These are phyloP conservation scores for Yamadazyma dushanensis DNA, from an alignment of 1,139 yeast species.

Conservation along the genomic window DNA sequence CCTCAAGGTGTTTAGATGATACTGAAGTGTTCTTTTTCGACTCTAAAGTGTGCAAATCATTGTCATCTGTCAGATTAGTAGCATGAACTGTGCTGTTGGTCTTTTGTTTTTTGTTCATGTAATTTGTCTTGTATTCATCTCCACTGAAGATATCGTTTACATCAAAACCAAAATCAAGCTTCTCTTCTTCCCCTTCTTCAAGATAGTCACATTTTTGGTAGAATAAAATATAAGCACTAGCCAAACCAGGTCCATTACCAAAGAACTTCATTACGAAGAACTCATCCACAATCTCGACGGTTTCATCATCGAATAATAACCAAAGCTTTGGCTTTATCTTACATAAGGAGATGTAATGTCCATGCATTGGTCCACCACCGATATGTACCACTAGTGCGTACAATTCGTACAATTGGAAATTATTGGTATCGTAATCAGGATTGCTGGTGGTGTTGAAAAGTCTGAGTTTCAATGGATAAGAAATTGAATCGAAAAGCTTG, in stretches of 20 bases:
- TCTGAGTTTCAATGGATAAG: slow-evolving; percentile 73
- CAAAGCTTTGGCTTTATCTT: slow-evolving; percentile 81
- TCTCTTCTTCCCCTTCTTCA: slow-evolving; percentile 23
- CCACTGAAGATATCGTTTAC: slow-evolving; percentile 26
- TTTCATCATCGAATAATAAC: slow-evolving; percentile 93
- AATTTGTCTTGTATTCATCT: slow-evolving; percentile 11
- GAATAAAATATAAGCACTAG: slow-evolving; percentile 88
- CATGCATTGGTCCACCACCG: slow-evolving; percentile 98
- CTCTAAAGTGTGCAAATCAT: slow-evolving; percentile 9
- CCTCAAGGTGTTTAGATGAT: slow-evolving; percentile 9
- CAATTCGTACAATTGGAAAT: slow-evolving; percentile 67
- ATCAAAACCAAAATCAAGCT: slow-evolving; percentile 37
- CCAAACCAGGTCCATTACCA: slow-evolving; percentile 86
- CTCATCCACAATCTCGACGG: slow-evolving; percentile 87
- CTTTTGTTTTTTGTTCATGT: neutral
- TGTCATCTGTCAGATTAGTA: slow-evolving; percentile 1
- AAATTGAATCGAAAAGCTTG: slow-evolving; percentile 81
- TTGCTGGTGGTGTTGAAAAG: slow-evolving; percentile 69
- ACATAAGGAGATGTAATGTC: slow-evolving; percentile 88
- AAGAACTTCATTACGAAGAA: slow-evolving; percentile 80
- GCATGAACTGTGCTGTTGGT: neutral
- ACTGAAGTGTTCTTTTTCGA: slow-evolving; percentile 11
- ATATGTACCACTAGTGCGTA: slow-evolving; percentile 88
- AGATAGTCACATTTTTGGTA: slow-evolving; percentile 43
- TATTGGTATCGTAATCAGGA: slow-evolving; percentile 19